A percentile compares a stretch with the other conserved stretches of the same genome.
phyloP scores from a whole-genome alignment of 2,329 filamentous ascomycete genomes.

The Alternaria novae-zelandiae region DNA sequence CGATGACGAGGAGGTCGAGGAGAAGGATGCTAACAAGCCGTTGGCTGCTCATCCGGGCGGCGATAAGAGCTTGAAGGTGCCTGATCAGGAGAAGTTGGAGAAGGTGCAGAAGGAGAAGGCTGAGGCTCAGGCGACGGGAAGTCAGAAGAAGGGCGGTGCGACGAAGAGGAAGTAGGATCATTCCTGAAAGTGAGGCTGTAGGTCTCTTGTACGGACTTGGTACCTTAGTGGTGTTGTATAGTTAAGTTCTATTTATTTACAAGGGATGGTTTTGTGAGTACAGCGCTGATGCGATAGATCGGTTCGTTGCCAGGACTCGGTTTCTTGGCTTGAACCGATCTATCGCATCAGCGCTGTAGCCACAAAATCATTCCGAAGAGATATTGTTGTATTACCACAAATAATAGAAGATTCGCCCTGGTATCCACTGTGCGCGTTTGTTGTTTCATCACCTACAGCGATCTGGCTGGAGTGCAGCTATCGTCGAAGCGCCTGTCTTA shows the following conservation, averaged over 20 bases:
- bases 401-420: not conserved
- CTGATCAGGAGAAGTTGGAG: conserved; percentile 21
- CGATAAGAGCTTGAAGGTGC: conserved; percentile 35
- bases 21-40: conserved; percentile 55
- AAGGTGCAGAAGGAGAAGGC: conserved; percentile 27
- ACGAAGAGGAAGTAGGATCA: conserved; percentile 39
- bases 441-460: not conserved
- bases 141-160: conserved; percentile 34
- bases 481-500: not conserved
- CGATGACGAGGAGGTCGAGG: conserved; percentile 72
- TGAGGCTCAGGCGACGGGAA: conserved; percentile 26
- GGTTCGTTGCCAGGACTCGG: not conserved
- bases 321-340: not conserved
- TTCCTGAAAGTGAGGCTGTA: not conserved
- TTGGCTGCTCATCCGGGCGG: conserved; percentile 44
- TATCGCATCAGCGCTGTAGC: not conserved
- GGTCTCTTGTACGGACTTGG: not conserved
- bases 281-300: not conserved
- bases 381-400: not conserved
- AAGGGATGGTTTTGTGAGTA: not conserved
- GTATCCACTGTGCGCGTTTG: not conserved
- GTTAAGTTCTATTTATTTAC: not conserved
- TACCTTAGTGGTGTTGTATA: not conserved
- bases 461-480: not conserved
- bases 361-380: not conserved